Conservation (phyloP, 2,329 filamentous ascomycete species). For the Chaetomium sp. region DNA sequence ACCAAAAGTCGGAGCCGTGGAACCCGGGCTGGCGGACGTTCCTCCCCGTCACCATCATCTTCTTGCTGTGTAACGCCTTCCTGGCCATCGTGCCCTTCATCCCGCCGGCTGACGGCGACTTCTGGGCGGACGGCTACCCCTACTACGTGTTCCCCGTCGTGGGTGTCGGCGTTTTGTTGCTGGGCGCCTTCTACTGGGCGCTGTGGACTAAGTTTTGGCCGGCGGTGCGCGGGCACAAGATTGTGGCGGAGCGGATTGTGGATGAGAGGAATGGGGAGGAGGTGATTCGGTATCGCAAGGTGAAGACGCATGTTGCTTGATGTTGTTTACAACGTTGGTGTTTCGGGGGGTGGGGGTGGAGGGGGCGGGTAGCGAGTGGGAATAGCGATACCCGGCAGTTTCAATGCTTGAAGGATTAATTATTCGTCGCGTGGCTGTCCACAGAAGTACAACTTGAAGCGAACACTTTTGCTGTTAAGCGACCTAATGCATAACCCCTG, state of each 20-base stretch:
- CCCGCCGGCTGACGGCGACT: constrained; percentile 49
- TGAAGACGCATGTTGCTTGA: neutral
- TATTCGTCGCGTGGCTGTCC: neutral
- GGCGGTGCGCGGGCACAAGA: constrained; percentile 51
- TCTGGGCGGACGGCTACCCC: constrained; percentile 53
- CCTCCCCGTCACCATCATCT: constrained; percentile 52
- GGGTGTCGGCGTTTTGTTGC: constrained; percentile 52
- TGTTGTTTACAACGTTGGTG: neutral
- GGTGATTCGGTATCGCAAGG: constrained; percentile 31
- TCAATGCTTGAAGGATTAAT: neutral
- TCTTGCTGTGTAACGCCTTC: constrained; percentile 54
- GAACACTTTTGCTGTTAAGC: neutral
- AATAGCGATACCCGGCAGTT: neutral
- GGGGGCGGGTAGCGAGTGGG: neutral
- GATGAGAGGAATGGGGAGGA: constrained; percentile 47
- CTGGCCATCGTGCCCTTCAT: constrained; percentile 58
- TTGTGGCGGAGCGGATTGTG: constrained; percentile 47
- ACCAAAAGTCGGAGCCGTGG: constrained; percentile 54
- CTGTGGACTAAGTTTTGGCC: constrained; percentile 56
- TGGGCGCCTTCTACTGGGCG: constrained; percentile 56
- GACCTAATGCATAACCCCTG: no score
- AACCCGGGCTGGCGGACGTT: constrained; percentile 54
- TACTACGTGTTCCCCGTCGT: constrained; percentile 61
- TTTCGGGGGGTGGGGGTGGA: neutral
- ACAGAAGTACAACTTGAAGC: neutral